Evolutionary conservation across 169 alveolate genomes (phyloP).

Genomic region (Plasmodium billcollinsi): DNA sequence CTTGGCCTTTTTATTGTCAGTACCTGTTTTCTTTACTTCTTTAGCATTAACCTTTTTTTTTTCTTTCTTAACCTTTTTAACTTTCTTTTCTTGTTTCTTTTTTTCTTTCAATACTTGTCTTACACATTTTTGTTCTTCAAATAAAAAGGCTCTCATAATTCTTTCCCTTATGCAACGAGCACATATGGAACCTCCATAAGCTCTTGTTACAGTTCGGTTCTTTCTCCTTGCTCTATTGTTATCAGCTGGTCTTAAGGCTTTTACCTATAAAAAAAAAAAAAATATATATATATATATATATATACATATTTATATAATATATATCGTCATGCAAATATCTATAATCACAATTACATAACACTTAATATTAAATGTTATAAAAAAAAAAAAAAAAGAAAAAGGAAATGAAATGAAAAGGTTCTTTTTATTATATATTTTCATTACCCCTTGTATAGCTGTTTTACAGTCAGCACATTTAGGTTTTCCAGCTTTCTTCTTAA

Average conservation of each 20-base stretch:
- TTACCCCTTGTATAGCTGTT: constrained; percentile 83
- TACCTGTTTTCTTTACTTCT: constrained; percentile 26
- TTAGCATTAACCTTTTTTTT: constrained; percentile 51
- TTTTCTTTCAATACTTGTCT: constrained; percentile 87
- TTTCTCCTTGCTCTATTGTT: constrained; percentile 82
- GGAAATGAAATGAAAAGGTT: not conserved
- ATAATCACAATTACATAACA: not conserved
- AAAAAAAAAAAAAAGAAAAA: too few species aligned
- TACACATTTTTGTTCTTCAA: constrained; percentile 92
- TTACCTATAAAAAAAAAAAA: constrained; percentile 52
- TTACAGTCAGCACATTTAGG: constrained; percentile 90
- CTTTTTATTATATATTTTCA: constrained; percentile 4
- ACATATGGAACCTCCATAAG: constrained; percentile 92
- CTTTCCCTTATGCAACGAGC: constrained; percentile 90
- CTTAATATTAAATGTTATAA: too few species aligned
- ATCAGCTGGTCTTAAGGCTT: constrained; percentile 87
- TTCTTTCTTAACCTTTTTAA: constrained; percentile 71
- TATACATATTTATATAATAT: not conserved
- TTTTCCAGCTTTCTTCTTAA: constrained; percentile 84
- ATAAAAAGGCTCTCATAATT: constrained; percentile 93
- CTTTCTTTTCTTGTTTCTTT: constrained; percentile 78
- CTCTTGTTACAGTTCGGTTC: constrained; percentile 92
- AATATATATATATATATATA: not conserved
- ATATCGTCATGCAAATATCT: not conserved
- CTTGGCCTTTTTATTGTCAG: constrained; percentile 26